Conservation (phyloP, 371 early-diverging fungal species). For the Syncephalastrum monosporum region DNA sequence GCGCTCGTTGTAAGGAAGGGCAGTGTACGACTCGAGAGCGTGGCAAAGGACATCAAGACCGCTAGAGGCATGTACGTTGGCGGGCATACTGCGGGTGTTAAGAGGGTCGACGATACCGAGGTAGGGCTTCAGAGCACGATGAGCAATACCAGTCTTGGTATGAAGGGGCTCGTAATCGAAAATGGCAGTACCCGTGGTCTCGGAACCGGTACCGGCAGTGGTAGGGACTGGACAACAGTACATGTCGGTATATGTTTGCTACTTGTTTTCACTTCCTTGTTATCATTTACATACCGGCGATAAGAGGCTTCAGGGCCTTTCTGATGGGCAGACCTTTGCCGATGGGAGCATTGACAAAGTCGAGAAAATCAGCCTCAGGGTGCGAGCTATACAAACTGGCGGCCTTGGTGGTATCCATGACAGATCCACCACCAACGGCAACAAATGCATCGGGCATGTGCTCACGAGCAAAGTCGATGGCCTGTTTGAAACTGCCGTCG, state of each 20-base stretch:
- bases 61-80: conserved; percentile 81
- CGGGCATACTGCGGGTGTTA: conserved; percentile 85
- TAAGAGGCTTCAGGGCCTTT: conserved; percentile 76
- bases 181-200: conserved; percentile 89
- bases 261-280: neutral
- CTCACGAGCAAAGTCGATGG: conserved; percentile 76
- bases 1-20: conserved; percentile 81
- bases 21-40: conserved; percentile 89
- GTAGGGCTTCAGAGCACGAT: conserved; percentile 81
- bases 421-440: conserved; percentile 95
- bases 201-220: conserved; percentile 88
- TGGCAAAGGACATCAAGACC: conserved; percentile 92
- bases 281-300: conserved; percentile 58
- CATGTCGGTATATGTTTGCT: neutral
- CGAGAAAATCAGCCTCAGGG: conserved; percentile 83
- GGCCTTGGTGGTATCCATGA: conserved; percentile 91
- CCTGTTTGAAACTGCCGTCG: conserved; percentile 73
- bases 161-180: conserved; percentile 85
- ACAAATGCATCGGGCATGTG: conserved; percentile 81
- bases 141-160: conserved; percentile 91
- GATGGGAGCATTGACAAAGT: conserved; percentile 94
- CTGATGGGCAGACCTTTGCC: conserved; percentile 79
- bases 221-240: conserved; percentile 57
- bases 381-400: conserved; percentile 84
- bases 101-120: conserved; percentile 89